These are phyloP conservation scores for Chytriomyces sp. DNA, from an alignment of 192 early-diverging fungal genomes.

Conservation along the genomic window DNA sequence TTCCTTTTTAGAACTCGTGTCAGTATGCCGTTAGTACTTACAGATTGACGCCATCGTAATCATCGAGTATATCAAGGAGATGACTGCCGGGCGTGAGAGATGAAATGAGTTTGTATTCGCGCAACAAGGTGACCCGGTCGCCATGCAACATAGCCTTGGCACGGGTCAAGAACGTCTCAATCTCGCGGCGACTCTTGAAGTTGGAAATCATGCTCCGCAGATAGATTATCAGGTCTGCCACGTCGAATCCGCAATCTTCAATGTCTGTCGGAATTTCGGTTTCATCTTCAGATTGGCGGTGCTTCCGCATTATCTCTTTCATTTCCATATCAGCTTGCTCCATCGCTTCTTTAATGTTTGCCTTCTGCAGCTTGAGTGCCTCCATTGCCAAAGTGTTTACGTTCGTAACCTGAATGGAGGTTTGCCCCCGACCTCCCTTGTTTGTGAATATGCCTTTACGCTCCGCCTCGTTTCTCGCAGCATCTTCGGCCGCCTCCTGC, in stretches of 20 bases:
- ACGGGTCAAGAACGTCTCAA: neutral
- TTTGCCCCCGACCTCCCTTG: conserved; percentile 11
- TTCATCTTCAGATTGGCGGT: conserved; percentile 38
- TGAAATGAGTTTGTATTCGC: conserved; percentile 46
- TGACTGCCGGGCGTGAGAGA: conserved; percentile 40
- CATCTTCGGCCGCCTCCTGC: conserved; percentile 23
- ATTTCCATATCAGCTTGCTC: conserved; percentile 26
- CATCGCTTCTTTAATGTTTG: conserved; percentile 18
- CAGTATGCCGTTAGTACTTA: conserved; percentile 16
- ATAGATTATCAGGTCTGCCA: conserved; percentile 42
- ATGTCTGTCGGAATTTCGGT: conserved; percentile 38
- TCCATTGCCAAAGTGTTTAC: conserved; percentile 14
- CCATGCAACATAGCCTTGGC: conserved; percentile 39
- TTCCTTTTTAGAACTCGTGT: neutral
- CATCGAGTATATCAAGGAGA: conserved; percentile 31
- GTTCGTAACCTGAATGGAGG: conserved; percentile 24
- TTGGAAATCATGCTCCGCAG: conserved; percentile 37
- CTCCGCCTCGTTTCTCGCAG: conserved; percentile 28
- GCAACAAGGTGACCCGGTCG: conserved; percentile 46
- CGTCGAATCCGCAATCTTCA: conserved; percentile 26
- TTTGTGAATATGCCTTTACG: conserved; percentile 27
- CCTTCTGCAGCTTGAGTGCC: conserved; percentile 21
- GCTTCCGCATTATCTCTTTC: conserved; percentile 32
- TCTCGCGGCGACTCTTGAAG: neutral
- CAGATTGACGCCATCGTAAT: conserved; percentile 51